phyloP scores from a whole-genome alignment of 495 filamentous ascomycete genomes.

The Lasiosphaeris hirsuta region DNA sequence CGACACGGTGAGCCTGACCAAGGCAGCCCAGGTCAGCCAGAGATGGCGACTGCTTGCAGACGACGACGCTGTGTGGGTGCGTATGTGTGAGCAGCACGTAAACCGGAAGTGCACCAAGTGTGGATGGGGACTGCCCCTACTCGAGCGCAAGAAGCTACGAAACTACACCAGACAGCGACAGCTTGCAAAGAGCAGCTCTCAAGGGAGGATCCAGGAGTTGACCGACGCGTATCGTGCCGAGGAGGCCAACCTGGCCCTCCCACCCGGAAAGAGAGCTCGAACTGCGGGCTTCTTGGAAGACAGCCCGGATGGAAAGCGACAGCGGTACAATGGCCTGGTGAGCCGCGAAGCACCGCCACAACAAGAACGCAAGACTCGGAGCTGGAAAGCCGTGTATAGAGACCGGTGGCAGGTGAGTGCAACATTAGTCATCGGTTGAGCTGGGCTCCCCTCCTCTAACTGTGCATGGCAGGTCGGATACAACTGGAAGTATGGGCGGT shows the following conservation, averaged over 20 bases:
- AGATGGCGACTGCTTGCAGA: slow-evolving; percentile 85
- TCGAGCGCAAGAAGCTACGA: slow-evolving; percentile 83
- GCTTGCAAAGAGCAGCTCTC: slow-evolving; percentile 30
- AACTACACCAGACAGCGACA: slow-evolving; percentile 85
- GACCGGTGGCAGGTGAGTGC: slow-evolving; percentile 33
- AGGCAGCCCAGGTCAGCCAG: slow-evolving; percentile 90
- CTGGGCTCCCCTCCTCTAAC: background rate
- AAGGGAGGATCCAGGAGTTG: slow-evolving; percentile 28
- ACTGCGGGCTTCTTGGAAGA: slow-evolving; percentile 25
- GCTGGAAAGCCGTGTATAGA: slow-evolving; percentile 74
- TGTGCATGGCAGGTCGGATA: slow-evolving; percentile 71
- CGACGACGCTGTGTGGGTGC: slow-evolving; percentile 97
- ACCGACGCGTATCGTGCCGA: slow-evolving; percentile 10
- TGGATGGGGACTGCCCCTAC: slow-evolving; percentile 86
- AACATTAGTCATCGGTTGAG: slow-evolving; percentile 3
- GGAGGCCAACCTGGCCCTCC: background rate
- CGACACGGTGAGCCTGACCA: slow-evolving; percentile 94
- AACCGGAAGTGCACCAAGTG: slow-evolving; percentile 96
- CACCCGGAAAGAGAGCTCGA: slow-evolving; percentile 27
- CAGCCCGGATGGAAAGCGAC: slow-evolving; percentile 44
- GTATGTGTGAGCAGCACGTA: slow-evolving; percentile 97
- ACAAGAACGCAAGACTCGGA: slow-evolving; percentile 48
- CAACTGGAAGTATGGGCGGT: slow-evolving; percentile 95
- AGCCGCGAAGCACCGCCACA: slow-evolving; percentile 6
- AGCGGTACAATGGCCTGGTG: slow-evolving; percentile 26